Conservation (phyloP, 768 basidiomycete genomes). For the Lenzites betulinus region DNA sequence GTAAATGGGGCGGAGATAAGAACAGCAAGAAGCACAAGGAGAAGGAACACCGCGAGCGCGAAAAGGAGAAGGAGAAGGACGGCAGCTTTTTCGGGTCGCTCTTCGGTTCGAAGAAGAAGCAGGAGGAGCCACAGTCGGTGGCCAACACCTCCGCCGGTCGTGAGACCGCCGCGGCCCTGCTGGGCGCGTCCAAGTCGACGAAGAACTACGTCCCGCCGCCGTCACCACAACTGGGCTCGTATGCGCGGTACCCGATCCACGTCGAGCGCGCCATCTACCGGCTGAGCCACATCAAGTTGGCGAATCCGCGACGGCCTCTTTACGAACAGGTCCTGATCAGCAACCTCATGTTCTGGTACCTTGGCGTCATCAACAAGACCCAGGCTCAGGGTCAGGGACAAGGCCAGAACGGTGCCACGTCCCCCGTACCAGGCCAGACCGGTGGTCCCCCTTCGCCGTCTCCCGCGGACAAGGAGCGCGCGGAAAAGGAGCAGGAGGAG, state of each 20-base stretch:
- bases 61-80: conserved; percentile 55
- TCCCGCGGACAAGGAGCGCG: conserved; percentile 36
- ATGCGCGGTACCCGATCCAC: conserved; percentile 93
- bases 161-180: conserved; percentile 83
- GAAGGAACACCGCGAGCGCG: conserved; percentile 46
- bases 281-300: conserved; percentile 96
- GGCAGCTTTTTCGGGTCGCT: conserved; percentile 89
- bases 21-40: conserved; percentile 50
- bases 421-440: conserved; percentile 29
- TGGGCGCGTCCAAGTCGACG: conserved; percentile 81
- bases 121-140: conserved; percentile 57
- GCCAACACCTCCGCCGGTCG: conserved; percentile 55
- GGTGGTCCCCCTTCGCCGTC: conserved; percentile 21
- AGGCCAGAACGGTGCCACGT: conserved; percentile 37
- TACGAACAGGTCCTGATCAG: conserved; percentile 96
- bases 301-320: conserved; percentile 92
- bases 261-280: conserved; percentile 98
- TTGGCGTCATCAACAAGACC: conserved; percentile 95
- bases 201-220: conserved; percentile 63
- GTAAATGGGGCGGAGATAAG: conserved; percentile 71
- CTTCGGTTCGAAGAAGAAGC: conserved; percentile 87
- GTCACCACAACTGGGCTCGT: conserved; percentile 56
- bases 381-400: conserved; percentile 32
- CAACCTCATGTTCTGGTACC: conserved; percentile 99
- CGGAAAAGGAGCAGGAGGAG: conserved; percentile 44